A percentile compares a stretch with the other conserved stretches of the same genome.
Evolutionary conservation across 805 yeast genomes (phyloP).

Genomic region (Candida suzukii): DNA sequence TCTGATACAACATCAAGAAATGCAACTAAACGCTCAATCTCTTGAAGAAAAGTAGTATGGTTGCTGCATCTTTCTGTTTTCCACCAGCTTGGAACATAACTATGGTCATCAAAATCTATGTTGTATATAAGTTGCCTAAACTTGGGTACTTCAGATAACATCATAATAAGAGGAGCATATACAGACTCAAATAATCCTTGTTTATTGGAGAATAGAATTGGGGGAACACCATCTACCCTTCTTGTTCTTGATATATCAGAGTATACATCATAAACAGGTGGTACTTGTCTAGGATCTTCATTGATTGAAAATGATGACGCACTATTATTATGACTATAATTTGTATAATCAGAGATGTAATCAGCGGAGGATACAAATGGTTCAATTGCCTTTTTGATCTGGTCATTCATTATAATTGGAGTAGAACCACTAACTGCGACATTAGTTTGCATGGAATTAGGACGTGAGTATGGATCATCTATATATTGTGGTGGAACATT

Average conservation of each 20-base stretch:
- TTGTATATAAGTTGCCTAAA: conserved; percentile 25
- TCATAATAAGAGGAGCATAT: conserved; percentile 33
- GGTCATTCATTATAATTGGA: not conserved
- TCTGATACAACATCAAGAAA: conserved; percentile 27
- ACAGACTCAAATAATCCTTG: conserved; percentile 29
- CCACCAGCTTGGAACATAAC: conserved; percentile 34
- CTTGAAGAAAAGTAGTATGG: conserved; percentile 24
- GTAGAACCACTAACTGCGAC: not conserved
- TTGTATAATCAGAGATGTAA: conserved; percentile 15
- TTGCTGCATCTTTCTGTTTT: conserved; percentile 20
- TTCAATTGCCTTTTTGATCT: no score
- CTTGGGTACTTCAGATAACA: conserved; percentile 29
- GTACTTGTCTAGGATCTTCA: not conserved
- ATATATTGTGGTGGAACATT: no score
- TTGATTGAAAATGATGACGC: not conserved
- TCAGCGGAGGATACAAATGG: no score
- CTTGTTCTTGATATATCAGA: conserved; percentile 23
- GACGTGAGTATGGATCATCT: no score
- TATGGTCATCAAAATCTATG: conserved; percentile 25
- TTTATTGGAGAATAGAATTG: conserved; percentile 28
- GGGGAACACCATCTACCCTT: conserved; percentile 17
- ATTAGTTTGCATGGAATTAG: no score
- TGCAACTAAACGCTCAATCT: conserved; percentile 31
- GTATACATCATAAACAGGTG: conserved; percentile 19
- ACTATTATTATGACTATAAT: conserved; percentile 1